Base-by-base conservation (phyloP, 352 stramenopile genomes). In the Phytopythium mirpurense region DNA sequence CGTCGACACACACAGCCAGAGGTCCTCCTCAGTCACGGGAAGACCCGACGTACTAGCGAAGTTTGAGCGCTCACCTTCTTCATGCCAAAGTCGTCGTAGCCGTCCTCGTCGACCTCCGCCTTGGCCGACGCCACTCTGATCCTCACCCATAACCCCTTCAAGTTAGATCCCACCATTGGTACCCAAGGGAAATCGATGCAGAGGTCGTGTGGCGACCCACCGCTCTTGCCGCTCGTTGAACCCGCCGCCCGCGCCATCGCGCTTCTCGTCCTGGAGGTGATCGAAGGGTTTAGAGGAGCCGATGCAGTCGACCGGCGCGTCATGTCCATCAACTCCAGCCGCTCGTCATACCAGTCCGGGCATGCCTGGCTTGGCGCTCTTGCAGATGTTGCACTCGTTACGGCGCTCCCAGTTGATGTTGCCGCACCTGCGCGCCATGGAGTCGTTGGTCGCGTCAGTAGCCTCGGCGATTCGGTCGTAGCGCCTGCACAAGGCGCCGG, bases 361-460 rank as follows among this genome's bases (percentile, higher is more conserved):
- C 70, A 89, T 81, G 12, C 78, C 77, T 23, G 84, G 73, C 64
- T 94, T 94, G 2, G 76, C 45, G 53, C 66, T 82, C 49, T 94
- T 93, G 72, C 84, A 94, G 54, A 94, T 93, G 50, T 94, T 94
- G 66, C 84, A 94, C 68, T 93, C 84, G 26, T 67, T 71, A 0
- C 84, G 76, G 43, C 84, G 80, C 58, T 94, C 82, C 84, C 84
- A 94, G 58, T 94, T 94, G 34, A 93, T 70, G 40, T 94, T 94
- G 24, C 84, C 84, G 53, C 84, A 94, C 36, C 83, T 93, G 38
- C 31, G 51, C 8, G 3, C 45, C 19, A 48, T 8, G 7, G 19
- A 21, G 9, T 41, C 36, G 34, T 18, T 8, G 11, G 12, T n/a
- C 27, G n/a, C 48, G 21, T 26, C 46, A 42, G 12, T 51, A 27